Evolutionary conservation across 2,329 filamentous ascomycete species (phyloP), one percentile per base, ranked within the genome.

Genomic region (Diaporthe vexans): DNA sequence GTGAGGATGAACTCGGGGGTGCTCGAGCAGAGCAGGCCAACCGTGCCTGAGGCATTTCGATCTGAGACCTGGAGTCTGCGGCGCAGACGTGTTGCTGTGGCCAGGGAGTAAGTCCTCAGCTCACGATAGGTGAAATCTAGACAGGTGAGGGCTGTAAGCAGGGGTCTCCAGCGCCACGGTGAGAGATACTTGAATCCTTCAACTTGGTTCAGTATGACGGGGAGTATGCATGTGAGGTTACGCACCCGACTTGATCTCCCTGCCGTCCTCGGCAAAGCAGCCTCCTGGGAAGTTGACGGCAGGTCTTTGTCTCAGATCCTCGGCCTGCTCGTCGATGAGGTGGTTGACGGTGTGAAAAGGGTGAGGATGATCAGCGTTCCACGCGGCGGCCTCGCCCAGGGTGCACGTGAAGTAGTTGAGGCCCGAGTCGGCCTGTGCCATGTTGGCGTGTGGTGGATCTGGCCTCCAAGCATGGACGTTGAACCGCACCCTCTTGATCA

Each of bases 391-490:
- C 78, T 92, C 85, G 1, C 89, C 90, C 2, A 92, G 84, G 0
- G 90, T 91, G 79, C 90, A 92, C 4, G 87, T 87, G 78, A 92
- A 92, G 80, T 92, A 91, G 74, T 88, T 91, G 2, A 73, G 70
- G 17, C 59, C 24, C 33, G 48, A 52, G 3, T 71, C 52, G 4
- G n/a, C 48, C 33, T 54, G 46, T 17, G 21, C 40, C 65, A 46
- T 59, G 17, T 19, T 13, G 43, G 24, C 48, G 1, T n/a, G 9
- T 26, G 48, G 1, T 35, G 63, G 19, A n/a, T 65, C 59, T 21
- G n/a, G 29, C 10, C 48, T 61, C 71, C 71, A 73, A 10, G 48
- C 52, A 21, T 65, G 51, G 13, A 73, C 54, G 7, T 58, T 43
- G 21, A 73, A 75, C 8, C 74, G 51, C 17, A 73, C 74, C 19